Percentiles rank a stretch among this genome's conserved stretches.
Conservation (phyloP, 2,329 filamentous ascomycete genomes). For the Ascochyta lentis region DNA sequence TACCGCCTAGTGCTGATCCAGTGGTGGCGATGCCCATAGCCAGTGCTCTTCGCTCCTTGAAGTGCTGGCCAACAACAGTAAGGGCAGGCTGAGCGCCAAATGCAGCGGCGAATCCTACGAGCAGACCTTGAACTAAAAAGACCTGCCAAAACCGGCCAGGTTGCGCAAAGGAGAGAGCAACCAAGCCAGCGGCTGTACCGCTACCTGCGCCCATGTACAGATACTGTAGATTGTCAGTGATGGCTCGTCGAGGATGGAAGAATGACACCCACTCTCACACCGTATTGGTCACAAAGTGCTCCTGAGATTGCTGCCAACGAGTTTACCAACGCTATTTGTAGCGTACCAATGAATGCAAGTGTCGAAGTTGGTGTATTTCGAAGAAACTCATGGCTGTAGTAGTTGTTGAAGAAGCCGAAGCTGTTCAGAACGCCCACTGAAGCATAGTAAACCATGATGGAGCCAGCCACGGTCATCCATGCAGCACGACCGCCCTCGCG, state of each 20-base stretch:
- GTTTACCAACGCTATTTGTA: slow-evolving; percentile 57
- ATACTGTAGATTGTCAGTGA: slow-evolving; percentile 34
- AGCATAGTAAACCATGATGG: slow-evolving; percentile 48
- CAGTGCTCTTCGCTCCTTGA: slow-evolving; percentile 50
- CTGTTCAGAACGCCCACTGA: slow-evolving; percentile 52
- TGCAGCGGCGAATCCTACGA: slow-evolving; percentile 53
- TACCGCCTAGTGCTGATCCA: slow-evolving; percentile 52
- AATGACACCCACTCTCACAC: slow-evolving; percentile 56
- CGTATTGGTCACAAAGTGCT: slow-evolving; percentile 66
- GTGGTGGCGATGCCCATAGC: slow-evolving; percentile 54
- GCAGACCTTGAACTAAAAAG: slow-evolving; percentile 54
- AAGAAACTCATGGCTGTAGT: slow-evolving; percentile 50
- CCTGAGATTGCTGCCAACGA: slow-evolving; percentile 66
- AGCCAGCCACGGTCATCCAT: slow-evolving; percentile 48
- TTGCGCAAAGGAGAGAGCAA: slow-evolving; percentile 35
- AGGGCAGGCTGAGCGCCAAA: slow-evolving; percentile 52
- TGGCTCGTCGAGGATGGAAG: slow-evolving; percentile 5
- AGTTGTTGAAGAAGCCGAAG: slow-evolving; percentile 55
- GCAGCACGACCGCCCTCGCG: slow-evolving; percentile 27
- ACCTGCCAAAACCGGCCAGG: slow-evolving; percentile 49
- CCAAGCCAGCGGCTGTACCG: slow-evolving; percentile 26
- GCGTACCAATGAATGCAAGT: slow-evolving; percentile 54
- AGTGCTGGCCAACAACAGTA: slow-evolving; percentile 53
- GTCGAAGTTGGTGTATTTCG: slow-evolving; percentile 37
- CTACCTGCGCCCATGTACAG: slow-evolving; percentile 37